These are phyloP conservation scores for Zygoascus hellenicus DNA, from an alignment of 1,139 yeast species.

Conservation along the genomic window DNA sequence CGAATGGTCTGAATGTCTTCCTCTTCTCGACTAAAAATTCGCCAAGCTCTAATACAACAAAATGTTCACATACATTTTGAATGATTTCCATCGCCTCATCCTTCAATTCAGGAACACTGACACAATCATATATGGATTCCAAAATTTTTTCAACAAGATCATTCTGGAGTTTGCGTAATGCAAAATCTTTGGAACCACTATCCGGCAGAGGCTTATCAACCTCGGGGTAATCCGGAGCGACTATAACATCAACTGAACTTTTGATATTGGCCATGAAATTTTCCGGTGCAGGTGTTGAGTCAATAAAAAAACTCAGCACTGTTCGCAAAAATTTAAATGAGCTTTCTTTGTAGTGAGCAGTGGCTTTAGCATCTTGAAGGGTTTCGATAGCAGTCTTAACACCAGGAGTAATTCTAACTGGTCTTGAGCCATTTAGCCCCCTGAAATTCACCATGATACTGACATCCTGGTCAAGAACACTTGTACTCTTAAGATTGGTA, in stretches of 20 bases:
- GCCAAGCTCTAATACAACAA: slow-evolving; percentile 69
- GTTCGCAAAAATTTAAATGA: slow-evolving; percentile 71
- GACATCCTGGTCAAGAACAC: slow-evolving; percentile 61
- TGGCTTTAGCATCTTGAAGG: slow-evolving; percentile 61
- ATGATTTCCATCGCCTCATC: slow-evolving; percentile 61
- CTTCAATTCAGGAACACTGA: slow-evolving; percentile 67
- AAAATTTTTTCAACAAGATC: slow-evolving; percentile 50
- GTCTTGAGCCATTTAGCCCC: slow-evolving; percentile 57
- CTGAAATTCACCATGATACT: slow-evolving; percentile 63
- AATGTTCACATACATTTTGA: slow-evolving; percentile 68
- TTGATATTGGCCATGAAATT: slow-evolving; percentile 45
- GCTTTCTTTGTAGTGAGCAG: slow-evolving; percentile 62
- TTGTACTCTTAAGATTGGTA: slow-evolving; percentile 51
- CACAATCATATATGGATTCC: slow-evolving; percentile 67
- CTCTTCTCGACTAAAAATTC: slow-evolving; percentile 67
- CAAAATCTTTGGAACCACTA: slow-evolving; percentile 26
- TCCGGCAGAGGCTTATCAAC: slow-evolving; percentile 33
- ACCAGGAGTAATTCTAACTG: slow-evolving; percentile 79
- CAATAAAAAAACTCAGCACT: slow-evolving; percentile 63
- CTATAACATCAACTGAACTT: slow-evolving; percentile 45
- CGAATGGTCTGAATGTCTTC: slow-evolving; percentile 64
- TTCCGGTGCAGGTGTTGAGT: slow-evolving; percentile 40
- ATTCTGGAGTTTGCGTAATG: slow-evolving; percentile 55
- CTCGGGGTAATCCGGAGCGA: slow-evolving; percentile 43
- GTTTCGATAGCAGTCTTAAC: slow-evolving; percentile 61